Base-by-base conservation (phyloP, 176 grass and related monocot species). In the Oryza coarctata region DNA sequence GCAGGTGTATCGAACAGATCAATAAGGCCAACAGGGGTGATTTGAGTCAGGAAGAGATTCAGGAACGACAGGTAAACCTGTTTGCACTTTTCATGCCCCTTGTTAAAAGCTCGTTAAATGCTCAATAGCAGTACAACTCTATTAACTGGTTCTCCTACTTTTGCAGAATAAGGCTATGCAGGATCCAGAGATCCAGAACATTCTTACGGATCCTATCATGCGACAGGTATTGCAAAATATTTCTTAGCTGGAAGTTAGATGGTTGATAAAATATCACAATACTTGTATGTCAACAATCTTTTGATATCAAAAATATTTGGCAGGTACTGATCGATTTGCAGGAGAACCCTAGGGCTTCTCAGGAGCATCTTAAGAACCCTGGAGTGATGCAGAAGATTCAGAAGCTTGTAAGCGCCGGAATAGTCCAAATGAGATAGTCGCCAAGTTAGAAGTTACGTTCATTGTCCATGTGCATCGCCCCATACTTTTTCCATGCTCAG, bases 21-120 rank as follows among this genome's bases (percentile, higher is more conserved):
- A 98, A 98, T 71, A 95, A 98, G 82, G 84, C 96, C 7, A 93
- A 94, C 76, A 81, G 96, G 84, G 96, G 96, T 73, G 96, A 98
- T 62, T 78, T 98, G 77, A 98, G 86, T 85, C 88, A 90, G 41
- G 96, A 98, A 8, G 96, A 98, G 67, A 82, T 98, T 85, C 89
- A 98, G 80, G 93, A 98, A 85, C 91, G 93, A 92, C 96, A 98
- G 93, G 95, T 95, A 41, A 83, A 20, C 44, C 61, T 67, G 44
- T 63, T 65, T 68, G n/a, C 45, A 75, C n/a, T 66, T 78, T 26
- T 43, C 4, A 13, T 78, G 3, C 26, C 5, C 7, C 2, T 29
- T 32, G 12, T 18, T 39, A 8, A n/a, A n/a, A n/a, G n/a, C n/a
- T n/a, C 18, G 62, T 31, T n/a, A 41, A 30, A 44, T 41, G 3